Conservation (phyloP, 2,329 filamentous ascomycete genomes). For the Dryadomyces sulphureus region DNA sequence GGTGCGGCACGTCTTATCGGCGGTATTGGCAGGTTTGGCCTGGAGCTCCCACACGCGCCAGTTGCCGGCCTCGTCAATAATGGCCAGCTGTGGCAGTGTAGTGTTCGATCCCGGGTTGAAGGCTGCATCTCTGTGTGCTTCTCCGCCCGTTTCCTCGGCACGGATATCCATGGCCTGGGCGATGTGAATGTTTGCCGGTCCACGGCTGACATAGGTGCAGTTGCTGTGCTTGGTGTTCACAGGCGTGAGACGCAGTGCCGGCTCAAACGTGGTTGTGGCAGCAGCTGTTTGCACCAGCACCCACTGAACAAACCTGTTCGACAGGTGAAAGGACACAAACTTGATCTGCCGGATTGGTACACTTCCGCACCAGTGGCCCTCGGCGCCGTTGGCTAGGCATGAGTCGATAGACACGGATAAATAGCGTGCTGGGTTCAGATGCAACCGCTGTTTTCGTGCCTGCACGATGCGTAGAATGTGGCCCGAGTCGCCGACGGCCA, state of each 20-base stretch:
- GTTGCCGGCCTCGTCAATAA: slow-evolving; percentile 48
- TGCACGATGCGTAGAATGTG: slow-evolving; percentile 41
- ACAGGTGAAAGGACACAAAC: slow-evolving; percentile 25
- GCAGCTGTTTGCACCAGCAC: slow-evolving; percentile 37
- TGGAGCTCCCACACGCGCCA: slow-evolving; percentile 55
- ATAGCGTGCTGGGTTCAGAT: slow-evolving; percentile 34
- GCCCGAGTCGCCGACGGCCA: slow-evolving; percentile 39
- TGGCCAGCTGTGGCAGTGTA: slow-evolving; percentile 42
- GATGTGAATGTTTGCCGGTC: slow-evolving; percentile 36
- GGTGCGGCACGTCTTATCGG: slow-evolving; percentile 19
- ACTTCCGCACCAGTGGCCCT: slow-evolving; percentile 39
- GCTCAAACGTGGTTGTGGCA: slow-evolving; percentile 36
- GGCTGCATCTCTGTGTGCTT: slow-evolving; percentile 43
- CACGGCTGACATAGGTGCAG: slow-evolving; percentile 12
- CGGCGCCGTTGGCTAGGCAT: slow-evolving; percentile 24
- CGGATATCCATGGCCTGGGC: slow-evolving; percentile 40
- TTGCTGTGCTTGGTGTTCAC: not conserved
- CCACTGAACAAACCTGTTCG: slow-evolving; percentile 27
- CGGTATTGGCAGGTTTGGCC: slow-evolving; percentile 20
- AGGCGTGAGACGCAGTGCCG: slow-evolving; percentile 29
- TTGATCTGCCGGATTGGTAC: slow-evolving; percentile 36
- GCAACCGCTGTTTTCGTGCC: slow-evolving; percentile 33
- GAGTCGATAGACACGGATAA: slow-evolving; percentile 34
- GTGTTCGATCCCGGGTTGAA: slow-evolving; percentile 42
- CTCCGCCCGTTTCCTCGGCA: slow-evolving; percentile 35